Evolutionary conservation across 2,329 filamentous ascomycete genomes (phyloP).

Genomic region (Ophiostoma populinum): DNA sequence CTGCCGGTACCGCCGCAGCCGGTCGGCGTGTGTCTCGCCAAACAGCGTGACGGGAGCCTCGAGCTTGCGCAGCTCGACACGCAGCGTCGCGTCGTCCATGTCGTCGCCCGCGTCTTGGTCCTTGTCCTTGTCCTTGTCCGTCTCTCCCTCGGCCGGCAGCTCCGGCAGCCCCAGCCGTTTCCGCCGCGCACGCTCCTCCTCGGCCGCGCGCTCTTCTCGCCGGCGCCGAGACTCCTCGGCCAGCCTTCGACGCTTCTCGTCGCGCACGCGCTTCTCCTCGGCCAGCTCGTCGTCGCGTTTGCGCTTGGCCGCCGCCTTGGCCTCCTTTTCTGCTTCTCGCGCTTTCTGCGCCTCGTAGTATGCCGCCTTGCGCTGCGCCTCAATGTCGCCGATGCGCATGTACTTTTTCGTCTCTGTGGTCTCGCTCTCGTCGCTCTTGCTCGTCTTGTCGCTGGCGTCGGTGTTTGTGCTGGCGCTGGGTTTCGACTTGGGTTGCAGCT

Average conservation of each 20-base stretch:
- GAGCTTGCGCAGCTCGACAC: conserved; percentile 48
- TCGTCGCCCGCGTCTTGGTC: conserved; percentile 20
- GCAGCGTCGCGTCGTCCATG: conserved; percentile 56
- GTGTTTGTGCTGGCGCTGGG: not conserved
- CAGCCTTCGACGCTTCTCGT: conserved; percentile 66
- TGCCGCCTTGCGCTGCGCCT: conserved; percentile 61
- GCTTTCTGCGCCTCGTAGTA: conserved; percentile 71
- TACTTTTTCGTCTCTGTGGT: conserved; percentile 46
- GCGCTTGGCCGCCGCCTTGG: conserved; percentile 59
- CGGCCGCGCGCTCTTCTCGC: conserved; percentile 55
- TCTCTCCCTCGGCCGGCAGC: conserved; percentile 24
- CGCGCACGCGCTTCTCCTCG: conserved; percentile 47
- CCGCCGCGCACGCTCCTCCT: conserved; percentile 54
- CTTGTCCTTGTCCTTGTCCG: conserved; percentile 23
- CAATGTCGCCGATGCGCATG: conserved; percentile 67
- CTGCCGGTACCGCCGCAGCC: conserved; percentile 53
- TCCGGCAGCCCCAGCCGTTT: conserved; percentile 71
- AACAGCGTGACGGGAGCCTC: conserved; percentile 63
- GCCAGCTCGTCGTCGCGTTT: conserved; percentile 78
- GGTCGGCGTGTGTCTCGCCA: conserved; percentile 57
- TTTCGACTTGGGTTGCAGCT: not conserved
- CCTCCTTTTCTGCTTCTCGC: conserved; percentile 52
- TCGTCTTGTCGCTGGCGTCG: not conserved
- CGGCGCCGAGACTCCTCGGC: conserved; percentile 61
- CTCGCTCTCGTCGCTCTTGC: conserved; percentile 14